Conservation (phyloP, 805 yeast genomes). For the Diddensiella santjacobensis region DNA sequence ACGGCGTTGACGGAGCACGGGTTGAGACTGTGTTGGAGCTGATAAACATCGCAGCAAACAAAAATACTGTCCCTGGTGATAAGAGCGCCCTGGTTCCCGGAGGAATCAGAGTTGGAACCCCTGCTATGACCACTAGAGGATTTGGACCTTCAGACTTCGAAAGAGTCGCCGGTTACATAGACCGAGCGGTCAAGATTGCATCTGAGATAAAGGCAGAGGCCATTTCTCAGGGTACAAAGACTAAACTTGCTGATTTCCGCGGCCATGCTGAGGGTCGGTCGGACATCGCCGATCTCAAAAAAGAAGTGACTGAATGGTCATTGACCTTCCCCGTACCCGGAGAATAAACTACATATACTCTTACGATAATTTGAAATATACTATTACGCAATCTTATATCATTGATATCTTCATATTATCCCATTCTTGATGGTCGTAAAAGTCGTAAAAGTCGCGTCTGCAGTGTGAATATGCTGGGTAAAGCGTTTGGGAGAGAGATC, state of each 20-base stretch:
- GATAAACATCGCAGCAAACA: constrained; percentile 90
- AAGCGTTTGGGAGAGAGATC: too few relatives aligned
- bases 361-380: too few relatives aligned
- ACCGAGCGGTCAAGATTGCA: constrained; percentile 71
- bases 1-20: constrained; percentile 91
- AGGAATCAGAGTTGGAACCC: constrained; percentile 95
- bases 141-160: constrained; percentile 74
- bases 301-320: constrained; percentile 71
- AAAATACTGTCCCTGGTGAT: constrained; percentile 96
- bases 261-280: constrained; percentile 58
- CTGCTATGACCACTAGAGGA: constrained; percentile 98
- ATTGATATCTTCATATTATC: background rate
- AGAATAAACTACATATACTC: constrained; percentile 35
- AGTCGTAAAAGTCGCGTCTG: too few relatives aligned
- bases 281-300: constrained; percentile 56
- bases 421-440: too few relatives aligned
- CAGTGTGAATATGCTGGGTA: too few relatives aligned
- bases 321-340: constrained; percentile 85
- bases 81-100: constrained; percentile 93
- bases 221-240: constrained; percentile 42
- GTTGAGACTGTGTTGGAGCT: constrained; percentile 85
- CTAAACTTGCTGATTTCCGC: constrained; percentile 66
- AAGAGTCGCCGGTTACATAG: constrained; percentile 75
- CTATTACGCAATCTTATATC: too few relatives aligned
- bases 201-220: constrained; percentile 65